Evolutionary conservation across 2,329 filamentous ascomycete genomes (phyloP), one percentile per base, ranked within the genome.

Genomic region (Scytalidium lignicola): DNA sequence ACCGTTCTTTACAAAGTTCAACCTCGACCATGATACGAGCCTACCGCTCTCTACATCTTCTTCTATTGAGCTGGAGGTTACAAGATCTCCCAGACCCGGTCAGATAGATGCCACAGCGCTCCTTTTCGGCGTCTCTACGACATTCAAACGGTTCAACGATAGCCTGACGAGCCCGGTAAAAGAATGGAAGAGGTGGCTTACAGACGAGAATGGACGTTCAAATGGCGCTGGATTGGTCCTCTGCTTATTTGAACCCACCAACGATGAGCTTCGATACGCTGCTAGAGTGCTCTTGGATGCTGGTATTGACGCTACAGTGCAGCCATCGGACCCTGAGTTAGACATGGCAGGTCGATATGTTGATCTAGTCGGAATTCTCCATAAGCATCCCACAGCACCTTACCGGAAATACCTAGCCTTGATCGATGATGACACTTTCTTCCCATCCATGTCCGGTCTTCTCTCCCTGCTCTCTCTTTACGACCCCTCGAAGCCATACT

Each of bases 321-420:
- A 74, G 51, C 72, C 75, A 54, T 78, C 78, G 2, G 73, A 80
- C 54, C 68, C 71, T 1, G 67, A 67, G 7, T 69, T 77, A 55
- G 74, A 79, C 58, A 82, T 81, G 78, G 76, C 78, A 2, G 77
- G 79, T 21, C 74, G 79, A 52, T 82, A 82, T 57, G 66, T 82
- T 21, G 74, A 74, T 3, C 68, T 82, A 1, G 74, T 79, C 2
- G 74, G 75, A 1, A 74, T 73, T 2, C 63, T 82, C 22, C 80
- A 75, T 64, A 74, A 73, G 44, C 76, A 81, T 56, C 72, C 60
- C 3, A 57, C 56, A 1, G 49, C 55, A 2, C 26, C 47, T 10
- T 21, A 43, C 13, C 56, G 59, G 22, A 61, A 62, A 48, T 65
- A 58, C 41, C 55, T 65, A 26, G 51, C 51, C n/a, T 57, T 65